A percentile compares a stretch with the other conserved stretches of the same genome.
Evolutionary conservation across 148 eudicot genomes (phyloP).

Genomic region (Rhododendron simsii): DNA sequence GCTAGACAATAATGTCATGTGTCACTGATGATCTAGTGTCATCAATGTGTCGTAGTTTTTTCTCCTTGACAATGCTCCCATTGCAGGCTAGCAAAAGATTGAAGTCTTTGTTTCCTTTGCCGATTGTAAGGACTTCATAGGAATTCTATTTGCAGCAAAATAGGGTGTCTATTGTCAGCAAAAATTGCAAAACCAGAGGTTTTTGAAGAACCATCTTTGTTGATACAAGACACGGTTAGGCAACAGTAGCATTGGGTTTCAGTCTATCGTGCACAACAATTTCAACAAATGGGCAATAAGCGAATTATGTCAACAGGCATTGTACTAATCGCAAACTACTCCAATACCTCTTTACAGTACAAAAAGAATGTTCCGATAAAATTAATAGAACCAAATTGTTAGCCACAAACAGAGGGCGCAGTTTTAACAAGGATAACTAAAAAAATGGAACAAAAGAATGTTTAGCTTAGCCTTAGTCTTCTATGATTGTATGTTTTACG

Average conservation of each 20-base stretch:
- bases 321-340: neutral
- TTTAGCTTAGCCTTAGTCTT: slow-evolving; percentile 1
- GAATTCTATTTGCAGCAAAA: neutral
- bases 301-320: neutral
- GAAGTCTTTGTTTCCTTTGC: neutral
- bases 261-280: neutral
- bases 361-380: neutral
- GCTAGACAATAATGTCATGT: neutral
- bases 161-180: neutral
- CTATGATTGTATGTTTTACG: neutral
- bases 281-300: neutral
- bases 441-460: slow-evolving; percentile 2
- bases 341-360: neutral
- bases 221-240: neutral
- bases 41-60: neutral
- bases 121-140: neutral
- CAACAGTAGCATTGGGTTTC: neutral
- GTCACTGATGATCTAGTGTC: neutral
- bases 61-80: neutral
- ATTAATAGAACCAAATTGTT: neutral
- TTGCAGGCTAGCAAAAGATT: neutral
- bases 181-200: neutral
- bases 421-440: neutral
- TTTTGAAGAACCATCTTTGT: neutral
- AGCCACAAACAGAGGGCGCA: neutral